phyloP scores from a whole-genome alignment of 306 rosid genomes.

The Arachis stenosperma region DNA sequence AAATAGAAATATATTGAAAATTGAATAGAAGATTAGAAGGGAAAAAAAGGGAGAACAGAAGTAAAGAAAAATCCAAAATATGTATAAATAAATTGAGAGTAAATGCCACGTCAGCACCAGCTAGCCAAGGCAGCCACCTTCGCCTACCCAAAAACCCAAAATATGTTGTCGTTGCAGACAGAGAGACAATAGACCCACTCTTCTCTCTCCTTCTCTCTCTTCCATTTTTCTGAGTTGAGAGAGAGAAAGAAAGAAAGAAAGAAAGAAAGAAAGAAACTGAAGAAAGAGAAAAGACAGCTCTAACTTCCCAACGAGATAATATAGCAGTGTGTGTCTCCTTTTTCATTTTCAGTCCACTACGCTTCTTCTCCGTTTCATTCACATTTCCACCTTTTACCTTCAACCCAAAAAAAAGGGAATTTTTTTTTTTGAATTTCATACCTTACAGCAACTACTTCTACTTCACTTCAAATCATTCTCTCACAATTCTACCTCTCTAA shows the following conservation, averaged over 20 bases:
- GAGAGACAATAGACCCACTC: neutral
- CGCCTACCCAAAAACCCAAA: too few relatives aligned
- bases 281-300: conserved; percentile 35
- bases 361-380: conserved; percentile 37
- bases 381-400: neutral
- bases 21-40: too few relatives aligned
- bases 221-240: neutral
- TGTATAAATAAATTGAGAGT: too few relatives aligned
- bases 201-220: neutral
- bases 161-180: too few relatives aligned
- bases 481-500: neutral
- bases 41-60: too few relatives aligned
- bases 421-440: conserved; percentile 30
- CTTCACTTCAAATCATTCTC: conserved; percentile 50
- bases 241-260: conserved; percentile 26
- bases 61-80: too few relatives aligned
- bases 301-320: neutral
- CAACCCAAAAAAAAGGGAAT: neutral
- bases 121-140: too few relatives aligned
- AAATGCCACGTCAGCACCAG: too few relatives aligned
- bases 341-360: conserved; percentile 63
- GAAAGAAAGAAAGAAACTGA: conserved; percentile 27
- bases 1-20: too few relatives aligned
- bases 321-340: neutral
- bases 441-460: conserved; percentile 23